Base-by-base conservation (phyloP, 352 stramenopile genomes). In the Phytopythium cucurbitacearum region DNA sequence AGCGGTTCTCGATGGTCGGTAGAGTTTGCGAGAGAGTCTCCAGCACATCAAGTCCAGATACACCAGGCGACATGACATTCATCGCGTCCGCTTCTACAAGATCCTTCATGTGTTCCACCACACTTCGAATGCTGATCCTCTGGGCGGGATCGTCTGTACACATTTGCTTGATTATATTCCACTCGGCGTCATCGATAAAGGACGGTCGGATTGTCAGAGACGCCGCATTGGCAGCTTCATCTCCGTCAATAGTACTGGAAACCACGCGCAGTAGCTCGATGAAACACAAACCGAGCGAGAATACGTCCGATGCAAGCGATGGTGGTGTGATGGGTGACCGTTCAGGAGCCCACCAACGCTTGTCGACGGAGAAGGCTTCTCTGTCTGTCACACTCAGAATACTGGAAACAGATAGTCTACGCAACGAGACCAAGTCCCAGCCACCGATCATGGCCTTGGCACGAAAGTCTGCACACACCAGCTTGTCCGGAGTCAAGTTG, bases 91-190 rank as follows among this genome's bases (percentile, higher is more conserved):
- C 3, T 42, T 52, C 55, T 16, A 56, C 40, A 42, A 65, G 60
- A 33, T 40, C 21, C 51, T 60, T 61, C 6, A 71, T 36, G 48
- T 65, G 64, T 16, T 68, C 59, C 42, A 71, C 56, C n/a, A 67
- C 59, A 38, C 65, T 64, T 55, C 59, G 62, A 51, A 68, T 71
- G 12, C 51, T 67, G 34, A 41, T 56, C 56, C 56, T 35, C 34
- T 35, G 42, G 3, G 46, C 40, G 13, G 55, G 55, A 11, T 15
- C 43, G 7, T 32, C 53, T 16, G 48, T 48, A 43, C 55, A 68
- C 64, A 68, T 71, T 35, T 40, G 21, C 51, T 65, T n/a, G 34
- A 71, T 41, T 28, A 71, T 50, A 34, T 62, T 51, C 64, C 59
- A 71, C 55, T 71, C 55, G 0, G 39, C 38, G 12, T 57, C 34